These are phyloP conservation scores for Papilionanthe hybrid DNA, from an alignment of 116 monocot species.

Conservation along the genomic window DNA sequence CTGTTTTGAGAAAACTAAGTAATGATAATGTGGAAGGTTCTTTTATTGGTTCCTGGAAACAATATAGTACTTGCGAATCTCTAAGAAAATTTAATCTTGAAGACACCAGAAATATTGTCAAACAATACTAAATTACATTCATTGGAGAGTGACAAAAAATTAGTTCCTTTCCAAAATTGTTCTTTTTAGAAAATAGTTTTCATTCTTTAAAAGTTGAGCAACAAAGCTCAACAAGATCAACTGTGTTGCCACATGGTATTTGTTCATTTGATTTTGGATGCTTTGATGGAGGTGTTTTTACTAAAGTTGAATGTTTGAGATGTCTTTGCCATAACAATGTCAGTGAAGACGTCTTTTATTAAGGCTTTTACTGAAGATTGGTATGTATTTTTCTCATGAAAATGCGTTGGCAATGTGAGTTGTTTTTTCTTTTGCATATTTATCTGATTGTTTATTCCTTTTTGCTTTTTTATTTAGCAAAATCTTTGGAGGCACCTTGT, in stretches of 20 bases:
- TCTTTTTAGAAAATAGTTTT: too few species aligned
- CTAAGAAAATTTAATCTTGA: too few species aligned
- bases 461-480: constrained; percentile 27
- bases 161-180: too few species aligned
- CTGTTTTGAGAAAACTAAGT: constrained; percentile 53
- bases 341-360: constrained; percentile 33
- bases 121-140: too few species aligned
- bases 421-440: background rate
- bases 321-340: constrained; percentile 53
- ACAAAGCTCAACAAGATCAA: background rate
- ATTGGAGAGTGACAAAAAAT: too few species aligned
- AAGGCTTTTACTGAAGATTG: constrained; percentile 45
- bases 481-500: constrained; percentile 22
- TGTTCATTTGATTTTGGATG: constrained; percentile 8
- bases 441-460: background rate
- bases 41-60: too few species aligned
- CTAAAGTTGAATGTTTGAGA: constrained; percentile 42
- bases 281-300: constrained; percentile 8
- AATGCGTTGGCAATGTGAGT: background rate
- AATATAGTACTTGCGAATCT: too few species aligned
- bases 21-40: constrained; percentile 9
- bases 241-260: background rate
- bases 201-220: too few species aligned
- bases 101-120: too few species aligned
- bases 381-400: constrained; percentile 26